These are phyloP conservation scores for Leishmania major DNA, from an alignment of 208 protist species.

Conservation along the genomic window DNA sequence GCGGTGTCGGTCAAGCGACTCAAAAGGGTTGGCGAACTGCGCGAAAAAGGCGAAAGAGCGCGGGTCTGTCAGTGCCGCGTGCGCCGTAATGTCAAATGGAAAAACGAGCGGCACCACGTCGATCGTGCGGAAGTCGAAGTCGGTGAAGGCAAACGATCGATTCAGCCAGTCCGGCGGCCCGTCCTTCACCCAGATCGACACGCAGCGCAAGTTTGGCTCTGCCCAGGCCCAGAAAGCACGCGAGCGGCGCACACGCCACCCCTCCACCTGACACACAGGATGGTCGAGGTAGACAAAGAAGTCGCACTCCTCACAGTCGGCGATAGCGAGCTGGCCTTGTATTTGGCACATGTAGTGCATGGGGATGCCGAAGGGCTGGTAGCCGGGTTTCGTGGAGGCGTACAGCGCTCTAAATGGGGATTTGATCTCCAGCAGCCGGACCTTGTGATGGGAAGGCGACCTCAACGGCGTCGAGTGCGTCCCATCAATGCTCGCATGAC, in stretches of 20 bases:
- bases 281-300: slow-evolving; percentile 90
- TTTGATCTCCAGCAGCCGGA: slow-evolving; percentile 88
- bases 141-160: slow-evolving; percentile 63
- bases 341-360: slow-evolving; percentile 90
- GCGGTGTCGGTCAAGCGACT: neutral
- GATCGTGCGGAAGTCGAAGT: slow-evolving; percentile 72
- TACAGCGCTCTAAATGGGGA: slow-evolving; percentile 79
- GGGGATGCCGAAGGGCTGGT: slow-evolving; percentile 81
- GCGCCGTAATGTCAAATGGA: slow-evolving; percentile 63
- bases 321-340: slow-evolving; percentile 91
- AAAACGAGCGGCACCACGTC: slow-evolving; percentile 75
- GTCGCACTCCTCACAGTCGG: slow-evolving; percentile 83
- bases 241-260: slow-evolving; percentile 76
- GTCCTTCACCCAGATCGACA: slow-evolving; percentile 65
- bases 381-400: slow-evolving; percentile 43
- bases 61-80: slow-evolving; percentile 45
- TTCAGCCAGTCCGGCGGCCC: slow-evolving; percentile 58
- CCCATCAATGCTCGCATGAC: neutral
- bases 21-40: slow-evolving; percentile 40
- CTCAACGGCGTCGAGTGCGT: neutral
- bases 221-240: slow-evolving; percentile 85
- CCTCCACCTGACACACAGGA: slow-evolving; percentile 60
- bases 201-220: slow-evolving; percentile 67
- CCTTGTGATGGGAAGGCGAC: neutral
- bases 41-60: slow-evolving; percentile 71